Evolutionary conservation across 352 stramenopile species (phyloP), one percentile per base, ranked within the genome.

Genomic region (Albugo laibachii): DNA sequence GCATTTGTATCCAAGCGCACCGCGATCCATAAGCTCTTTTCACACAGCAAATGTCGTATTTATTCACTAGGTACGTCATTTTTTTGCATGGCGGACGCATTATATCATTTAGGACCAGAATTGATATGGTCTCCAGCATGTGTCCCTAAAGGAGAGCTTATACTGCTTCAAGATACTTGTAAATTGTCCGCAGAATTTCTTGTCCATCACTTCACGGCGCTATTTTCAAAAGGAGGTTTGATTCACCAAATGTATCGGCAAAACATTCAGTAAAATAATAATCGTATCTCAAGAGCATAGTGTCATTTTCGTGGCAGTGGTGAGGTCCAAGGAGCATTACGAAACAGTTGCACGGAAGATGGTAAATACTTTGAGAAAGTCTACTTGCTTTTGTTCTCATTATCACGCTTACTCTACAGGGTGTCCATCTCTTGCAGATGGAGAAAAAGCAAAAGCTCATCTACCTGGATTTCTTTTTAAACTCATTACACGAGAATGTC

Each of bases 191-290:
- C 71, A 15, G 53, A 54, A 19, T 84, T 83, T 47, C 51, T 87
- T 37, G 54, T 87, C 37, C 74, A 87, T 45, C 69, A 87, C 53
- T 80, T 87, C 20, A 35, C 70, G 19, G 59, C 71, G 50, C 62
- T 83, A 8, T 80, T 82, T 48, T 58, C 81, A 34, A 80, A 83
- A 59, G 69, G 69, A 41, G 65, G 67, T 75, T 47, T 16, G 51
- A 49, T n/a, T 14, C 13, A 5, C 16, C 13, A 8, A 8, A 31
- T 31, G 8, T 31, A 3, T 10, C 24, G 24, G 8, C 3, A 31
- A 31, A 31, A 8, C 24, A 31, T 31, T 31, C 8, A 31, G 8
- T 10, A 31, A 8, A 10, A 31, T 31, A 31, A 31, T 8, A 31
- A 41, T 5, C 11, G 13, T 31, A 5, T 42, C 0, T 37, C 2